phyloP scores from a whole-genome alignment of 108 stramenopile genomes.

The Skeletonema costatum region DNA sequence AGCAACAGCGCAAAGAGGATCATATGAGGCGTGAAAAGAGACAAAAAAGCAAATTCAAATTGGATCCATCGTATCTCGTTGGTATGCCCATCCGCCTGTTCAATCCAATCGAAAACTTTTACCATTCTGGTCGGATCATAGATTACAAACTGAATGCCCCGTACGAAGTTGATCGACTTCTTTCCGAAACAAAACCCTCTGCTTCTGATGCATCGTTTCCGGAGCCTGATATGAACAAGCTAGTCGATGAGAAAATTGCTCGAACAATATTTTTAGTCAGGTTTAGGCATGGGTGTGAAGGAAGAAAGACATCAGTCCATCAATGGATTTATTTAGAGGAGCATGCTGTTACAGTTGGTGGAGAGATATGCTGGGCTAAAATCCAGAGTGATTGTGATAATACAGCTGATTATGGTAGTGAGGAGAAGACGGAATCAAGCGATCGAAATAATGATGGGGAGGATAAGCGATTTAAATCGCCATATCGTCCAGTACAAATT shows the following conservation, averaged over 20 bases:
- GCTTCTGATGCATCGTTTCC: background rate
- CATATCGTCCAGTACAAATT: slow-evolving; percentile 44
- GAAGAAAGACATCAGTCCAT: slow-evolving; percentile 44
- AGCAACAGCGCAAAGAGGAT: slow-evolving; percentile 15
- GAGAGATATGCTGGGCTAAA: slow-evolving; percentile 45
- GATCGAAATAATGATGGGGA: background rate
- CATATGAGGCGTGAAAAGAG: slow-evolving; percentile 12
- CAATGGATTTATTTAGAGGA: slow-evolving; percentile 54
- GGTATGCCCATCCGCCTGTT: slow-evolving; percentile 43
- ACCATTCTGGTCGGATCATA: slow-evolving; percentile 49
- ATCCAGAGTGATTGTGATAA: background rate
- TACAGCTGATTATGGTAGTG: background rate
- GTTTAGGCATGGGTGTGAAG: slow-evolving; percentile 42
- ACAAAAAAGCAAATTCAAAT: slow-evolving; percentile 19
- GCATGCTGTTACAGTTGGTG: slow-evolving; percentile 35
- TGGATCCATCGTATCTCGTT: slow-evolving; percentile 44
- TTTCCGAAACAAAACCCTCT: slow-evolving; percentile 7
- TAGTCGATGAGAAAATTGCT: slow-evolving; percentile 31
- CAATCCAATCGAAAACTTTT: slow-evolving; percentile 43
- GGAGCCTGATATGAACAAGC: slow-evolving; percentile 7
- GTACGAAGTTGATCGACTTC: slow-evolving; percentile 18
- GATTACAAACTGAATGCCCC: slow-evolving; percentile 39
- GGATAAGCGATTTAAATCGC: slow-evolving; percentile 3
- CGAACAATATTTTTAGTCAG: slow-evolving; percentile 38
- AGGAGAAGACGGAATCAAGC: background rate